Evolutionary conservation across 2,329 filamentous ascomycete species (phyloP), one percentile per base, ranked within the genome.

Genomic region (Fusarium sp.): DNA sequence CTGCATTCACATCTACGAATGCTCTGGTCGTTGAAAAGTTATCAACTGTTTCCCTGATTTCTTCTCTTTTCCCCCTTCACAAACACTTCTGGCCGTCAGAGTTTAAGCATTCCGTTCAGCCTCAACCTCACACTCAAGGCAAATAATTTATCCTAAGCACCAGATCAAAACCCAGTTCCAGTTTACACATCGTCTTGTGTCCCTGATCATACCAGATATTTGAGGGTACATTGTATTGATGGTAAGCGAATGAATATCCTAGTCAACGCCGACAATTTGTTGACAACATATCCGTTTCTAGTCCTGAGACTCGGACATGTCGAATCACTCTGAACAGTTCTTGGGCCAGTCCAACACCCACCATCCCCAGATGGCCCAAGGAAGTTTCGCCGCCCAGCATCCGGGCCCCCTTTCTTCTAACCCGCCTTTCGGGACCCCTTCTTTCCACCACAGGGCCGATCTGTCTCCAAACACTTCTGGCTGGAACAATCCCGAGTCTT

Each of bases 401-500:
- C 58, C 49, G 20, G 47, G 52, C 6, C 67, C 68, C 6, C 32
- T 70, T 6, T 22, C 24, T 29, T 68, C 67, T 4, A 48, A 71
- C 7, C 67, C 67, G 4, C 58, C 58, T 16, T 68, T 71, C 38
- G 25, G 55, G 5, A 4, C 32, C 5, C 38, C 40, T 1, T 27
- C 40, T 34, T 65, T 69, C 7, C 38, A 34, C 18, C 27, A 44
- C 5, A 68, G 61, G 18, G 41, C 44, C 46, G 44, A 44, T 16
- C 67, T 43, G 27, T 12, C 16, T 11, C 52, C 34, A 41, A 46
- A 27, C 22, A 15, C 41, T 12, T 56, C 45, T 27, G 18, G 45
- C 15, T 65, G 58, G 16, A 9, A 45, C 16, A 40, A 32, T 32
- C 41, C 49, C 6, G 62, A 30, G 43, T 38, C 46, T 38, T 30